These are phyloP conservation scores for Neopestalotiopsis clavispora DNA, from an alignment of 2,329 filamentous ascomycete genomes.

Conservation along the genomic window DNA sequence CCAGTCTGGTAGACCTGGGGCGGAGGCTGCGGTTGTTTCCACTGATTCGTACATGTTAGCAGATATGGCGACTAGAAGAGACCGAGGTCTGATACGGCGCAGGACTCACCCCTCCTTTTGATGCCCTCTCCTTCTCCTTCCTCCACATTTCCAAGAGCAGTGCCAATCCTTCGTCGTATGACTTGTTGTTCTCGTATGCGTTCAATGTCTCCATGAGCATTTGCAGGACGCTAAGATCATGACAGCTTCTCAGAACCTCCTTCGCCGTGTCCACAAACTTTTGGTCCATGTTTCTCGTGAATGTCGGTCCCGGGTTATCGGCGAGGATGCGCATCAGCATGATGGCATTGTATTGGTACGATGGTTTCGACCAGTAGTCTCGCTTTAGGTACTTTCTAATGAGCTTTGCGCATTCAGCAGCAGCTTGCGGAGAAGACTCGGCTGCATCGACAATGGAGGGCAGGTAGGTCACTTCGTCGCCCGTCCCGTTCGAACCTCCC, in stretches of 20 bases:
- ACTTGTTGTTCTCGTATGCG: conserved; percentile 73
- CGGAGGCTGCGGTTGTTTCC: conserved; percentile 20
- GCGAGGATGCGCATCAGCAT: conserved; percentile 93
- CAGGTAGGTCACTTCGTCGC: conserved; percentile 89
- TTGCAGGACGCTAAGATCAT: conserved; percentile 79
- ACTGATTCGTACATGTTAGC: background rate
- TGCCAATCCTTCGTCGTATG: conserved; percentile 74
- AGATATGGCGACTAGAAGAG: conserved; percentile 13
- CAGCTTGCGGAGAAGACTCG: conserved; percentile 88
- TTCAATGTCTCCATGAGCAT: conserved; percentile 88
- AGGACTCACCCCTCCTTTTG: conserved; percentile 55
- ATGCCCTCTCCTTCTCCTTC: conserved; percentile 77
- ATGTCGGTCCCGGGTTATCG: conserved; percentile 89
- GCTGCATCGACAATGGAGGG: conserved; percentile 93
- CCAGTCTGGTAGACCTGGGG: conserved; percentile 45
- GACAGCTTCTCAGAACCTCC: conserved; percentile 71
- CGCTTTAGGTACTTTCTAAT: conserved; percentile 84
- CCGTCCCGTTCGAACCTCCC: conserved; percentile 64
- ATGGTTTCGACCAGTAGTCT: conserved; percentile 67
- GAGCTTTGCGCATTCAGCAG: conserved; percentile 77
- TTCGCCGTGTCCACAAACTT: conserved; percentile 81
- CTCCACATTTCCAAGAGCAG: conserved; percentile 85
- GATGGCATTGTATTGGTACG: conserved; percentile 91
- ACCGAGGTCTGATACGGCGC: background rate
- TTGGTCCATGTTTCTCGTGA: conserved; percentile 88